Conservation (phyloP, 768 basidiomycete genomes). For the Phylloporus sp. region DNA sequence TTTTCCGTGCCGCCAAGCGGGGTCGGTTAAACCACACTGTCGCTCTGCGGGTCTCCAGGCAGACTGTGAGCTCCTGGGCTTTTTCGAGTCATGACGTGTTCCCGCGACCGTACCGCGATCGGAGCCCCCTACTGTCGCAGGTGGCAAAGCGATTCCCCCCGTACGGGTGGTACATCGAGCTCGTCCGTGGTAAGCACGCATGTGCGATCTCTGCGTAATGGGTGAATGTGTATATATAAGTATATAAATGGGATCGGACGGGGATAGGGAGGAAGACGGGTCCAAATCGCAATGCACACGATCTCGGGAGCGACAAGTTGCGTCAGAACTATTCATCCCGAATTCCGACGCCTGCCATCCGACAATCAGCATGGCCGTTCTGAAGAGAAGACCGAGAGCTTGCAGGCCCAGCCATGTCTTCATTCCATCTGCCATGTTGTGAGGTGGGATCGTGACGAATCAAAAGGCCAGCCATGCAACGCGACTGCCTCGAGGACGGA, state of each 20-base stretch:
- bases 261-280: constrained; percentile 14
- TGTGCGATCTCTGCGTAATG: constrained; percentile 13
- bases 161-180: constrained; percentile 5
- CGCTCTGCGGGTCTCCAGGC: background rate
- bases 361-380: constrained; percentile 8
- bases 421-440: constrained; percentile 7
- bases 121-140: constrained; percentile 8
- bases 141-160: constrained; percentile 13
- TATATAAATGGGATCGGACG: constrained; percentile 12
- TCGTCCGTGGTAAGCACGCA: background rate
- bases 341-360: constrained; percentile 2
- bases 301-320: constrained; percentile 28
- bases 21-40: background rate
- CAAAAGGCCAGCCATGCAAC: constrained; percentile 23
- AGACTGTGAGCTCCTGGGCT: constrained; percentile 2
- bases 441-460: constrained; percentile 18
- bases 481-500: constrained; percentile 34
- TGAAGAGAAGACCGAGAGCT: background rate
- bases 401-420: constrained; percentile 8
- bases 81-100: constrained; percentile 12
- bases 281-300: constrained; percentile 11
- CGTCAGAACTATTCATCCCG: constrained; percentile 7
- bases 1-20: constrained; percentile 3
- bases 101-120: constrained; percentile 29
- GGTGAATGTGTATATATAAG: constrained; percentile 4